Evolutionary conservation across 169 alveolate genomes (phyloP).

Genomic region (Plasmodium inui): DNA sequence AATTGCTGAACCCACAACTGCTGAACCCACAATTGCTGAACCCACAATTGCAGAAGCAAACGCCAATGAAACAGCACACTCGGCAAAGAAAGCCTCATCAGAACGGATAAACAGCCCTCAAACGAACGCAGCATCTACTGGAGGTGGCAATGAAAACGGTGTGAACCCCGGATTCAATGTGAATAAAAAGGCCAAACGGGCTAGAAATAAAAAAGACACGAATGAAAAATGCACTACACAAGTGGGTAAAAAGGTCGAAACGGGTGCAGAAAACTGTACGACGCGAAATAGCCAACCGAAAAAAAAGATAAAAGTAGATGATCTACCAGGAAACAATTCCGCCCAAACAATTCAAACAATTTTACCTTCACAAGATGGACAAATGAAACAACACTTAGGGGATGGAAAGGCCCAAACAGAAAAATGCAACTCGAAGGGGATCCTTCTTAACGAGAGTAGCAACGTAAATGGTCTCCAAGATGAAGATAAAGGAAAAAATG

Average conservation of each 20-base stretch:
- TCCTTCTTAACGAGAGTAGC: background rate
- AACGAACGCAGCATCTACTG: background rate
- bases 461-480: background rate
- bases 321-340: background rate
- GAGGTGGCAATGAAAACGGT: background rate
- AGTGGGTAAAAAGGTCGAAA: background rate
- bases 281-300: background rate
- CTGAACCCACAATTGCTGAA: background rate
- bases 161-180: background rate
- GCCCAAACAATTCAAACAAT: background rate
- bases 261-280: background rate
- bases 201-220: background rate
- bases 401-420: background rate
- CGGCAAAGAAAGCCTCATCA: background rate
- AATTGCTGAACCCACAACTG: too few relatives aligned
- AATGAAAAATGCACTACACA: slow-evolving; percentile 17
- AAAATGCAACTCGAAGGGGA: background rate
- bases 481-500: background rate
- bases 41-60: background rate
- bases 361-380: background rate
- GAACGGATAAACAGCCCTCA: slow-evolving; percentile 3
- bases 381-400: background rate
- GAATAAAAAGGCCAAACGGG: slow-evolving; percentile 8
- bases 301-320: slow-evolving; percentile 6
- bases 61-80: background rate